A percentile compares a stretch with the other conserved stretches of the same genome.
phyloP scores from a whole-genome alignment of 768 basidiomycete genomes.

The Infundibulicybe gibba region DNA sequence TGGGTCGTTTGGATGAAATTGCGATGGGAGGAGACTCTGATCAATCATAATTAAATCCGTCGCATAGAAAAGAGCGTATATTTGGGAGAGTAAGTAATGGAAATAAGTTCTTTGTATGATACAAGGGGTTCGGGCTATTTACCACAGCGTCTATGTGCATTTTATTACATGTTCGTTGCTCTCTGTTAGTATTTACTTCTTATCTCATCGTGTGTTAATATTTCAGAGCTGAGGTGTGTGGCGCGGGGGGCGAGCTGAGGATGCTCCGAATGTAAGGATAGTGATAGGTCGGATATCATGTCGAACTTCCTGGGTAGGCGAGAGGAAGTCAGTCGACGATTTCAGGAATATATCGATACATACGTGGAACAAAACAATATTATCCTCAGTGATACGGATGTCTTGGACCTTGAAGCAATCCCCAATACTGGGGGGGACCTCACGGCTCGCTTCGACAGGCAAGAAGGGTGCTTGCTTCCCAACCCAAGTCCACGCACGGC shows the following conservation, averaged over 20 bases:
- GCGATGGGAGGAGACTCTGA: slow-evolving; percentile 32
- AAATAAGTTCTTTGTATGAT: background rate
- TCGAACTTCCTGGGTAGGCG: slow-evolving; percentile 28
- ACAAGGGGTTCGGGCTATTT: background rate
- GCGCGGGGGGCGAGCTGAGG: slow-evolving; percentile 18
- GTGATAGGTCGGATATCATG: slow-evolving; percentile 37
- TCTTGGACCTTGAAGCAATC: slow-evolving; percentile 44
- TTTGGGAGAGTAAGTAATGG: background rate
- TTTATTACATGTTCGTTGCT: too few relatives aligned
- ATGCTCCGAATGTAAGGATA: slow-evolving; percentile 43
- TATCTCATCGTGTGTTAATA: background rate
- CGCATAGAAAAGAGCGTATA: background rate
- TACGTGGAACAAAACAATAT: slow-evolving; percentile 54
- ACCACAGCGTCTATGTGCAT: background rate
- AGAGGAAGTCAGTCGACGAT: slow-evolving; percentile 2
- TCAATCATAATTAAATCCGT: background rate
- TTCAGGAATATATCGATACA: slow-evolving; percentile 12
- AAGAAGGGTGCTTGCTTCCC: slow-evolving; percentile 36
- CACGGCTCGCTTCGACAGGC: slow-evolving; percentile 38
- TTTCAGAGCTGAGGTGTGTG: slow-evolving; percentile 15
- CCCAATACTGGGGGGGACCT: slow-evolving; percentile 40
- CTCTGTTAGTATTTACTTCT: too few relatives aligned
- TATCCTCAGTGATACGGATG: slow-evolving; percentile 57
- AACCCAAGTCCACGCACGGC: slow-evolving; percentile 35
- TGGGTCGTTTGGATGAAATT: slow-evolving; percentile 73